Conservation (phyloP, 768 basidiomycete genomes). For the Lactarius deliciosus region DNA sequence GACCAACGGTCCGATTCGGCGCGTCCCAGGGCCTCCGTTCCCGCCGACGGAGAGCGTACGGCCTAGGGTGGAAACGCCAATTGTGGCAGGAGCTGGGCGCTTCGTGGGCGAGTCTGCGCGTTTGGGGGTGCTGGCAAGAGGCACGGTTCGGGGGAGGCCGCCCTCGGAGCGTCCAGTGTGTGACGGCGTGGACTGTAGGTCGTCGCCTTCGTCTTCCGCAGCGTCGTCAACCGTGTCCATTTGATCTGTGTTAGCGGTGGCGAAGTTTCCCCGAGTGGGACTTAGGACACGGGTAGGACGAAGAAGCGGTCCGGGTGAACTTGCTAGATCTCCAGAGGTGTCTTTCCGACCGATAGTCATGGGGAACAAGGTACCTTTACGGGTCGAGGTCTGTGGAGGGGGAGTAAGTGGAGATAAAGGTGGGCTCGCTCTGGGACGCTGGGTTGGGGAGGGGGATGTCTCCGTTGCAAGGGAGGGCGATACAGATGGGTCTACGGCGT, state of each 20-base stretch:
- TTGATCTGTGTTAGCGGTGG: conserved; percentile 15
- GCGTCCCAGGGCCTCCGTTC: conserved; percentile 3
- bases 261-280: conserved; percentile 32
- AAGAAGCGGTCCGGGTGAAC: conserved; percentile 37
- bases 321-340: conserved; percentile 26
- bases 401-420: conserved; percentile 31
- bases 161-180: conserved; percentile 49
- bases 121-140: conserved; percentile 32
- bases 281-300: conserved; percentile 45
- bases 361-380: conserved; percentile 21
- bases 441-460: conserved; percentile 24
- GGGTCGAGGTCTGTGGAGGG: conserved; percentile 34
- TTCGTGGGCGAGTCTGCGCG: conserved; percentile 20
- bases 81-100: not conserved
- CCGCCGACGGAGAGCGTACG: conserved; percentile 14
- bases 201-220: conserved; percentile 35
- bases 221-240: conserved; percentile 7
- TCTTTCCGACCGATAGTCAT: conserved; percentile 32
- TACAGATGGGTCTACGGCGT: conserved; percentile 39
- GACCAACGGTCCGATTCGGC: conserved; percentile 36
- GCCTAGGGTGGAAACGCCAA: conserved; percentile 16
- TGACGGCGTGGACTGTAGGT: conserved; percentile 38
- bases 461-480: conserved; percentile 29
- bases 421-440: conserved; percentile 38
- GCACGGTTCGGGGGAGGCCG: conserved; percentile 56